Conservation (phyloP, 345 rosid genomes). For the Lepidium africanum region DNA sequence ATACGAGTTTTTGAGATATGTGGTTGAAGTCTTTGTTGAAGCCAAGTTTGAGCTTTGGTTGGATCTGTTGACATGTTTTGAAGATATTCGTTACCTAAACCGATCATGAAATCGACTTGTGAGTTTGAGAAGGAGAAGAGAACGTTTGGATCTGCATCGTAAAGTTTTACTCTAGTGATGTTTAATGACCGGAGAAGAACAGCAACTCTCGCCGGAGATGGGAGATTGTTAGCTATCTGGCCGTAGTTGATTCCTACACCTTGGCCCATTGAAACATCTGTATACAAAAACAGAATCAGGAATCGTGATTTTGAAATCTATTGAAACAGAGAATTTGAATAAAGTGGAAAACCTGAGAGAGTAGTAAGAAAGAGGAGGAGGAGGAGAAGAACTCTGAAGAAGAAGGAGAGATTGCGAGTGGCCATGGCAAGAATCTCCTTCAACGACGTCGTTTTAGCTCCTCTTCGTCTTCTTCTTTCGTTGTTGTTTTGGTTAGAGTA, state of each 20-base stretch:
- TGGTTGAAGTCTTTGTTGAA: constrained; percentile 53
- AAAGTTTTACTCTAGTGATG: constrained; percentile 64
- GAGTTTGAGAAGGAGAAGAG: constrained; percentile 64
- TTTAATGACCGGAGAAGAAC: constrained; percentile 56
- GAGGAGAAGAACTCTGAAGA: constrained; percentile 29
- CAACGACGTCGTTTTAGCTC: constrained; percentile 9
- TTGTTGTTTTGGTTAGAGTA: neutral
- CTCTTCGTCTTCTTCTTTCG: neutral
- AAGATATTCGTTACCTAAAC: constrained; percentile 58
- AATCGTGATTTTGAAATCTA: neutral
- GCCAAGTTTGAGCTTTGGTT: constrained; percentile 54
- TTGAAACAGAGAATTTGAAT: neutral
- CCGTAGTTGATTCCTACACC: constrained; percentile 91
- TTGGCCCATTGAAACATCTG: neutral
- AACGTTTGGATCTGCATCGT: constrained; percentile 82
- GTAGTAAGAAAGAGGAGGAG: constrained; percentile 31
- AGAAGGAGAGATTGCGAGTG: constrained; percentile 13
- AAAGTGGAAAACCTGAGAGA: constrained; percentile 42
- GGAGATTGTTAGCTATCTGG: constrained; percentile 81
- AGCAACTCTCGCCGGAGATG: constrained; percentile 57
- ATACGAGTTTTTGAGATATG: constrained; percentile 51
- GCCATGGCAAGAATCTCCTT: constrained; percentile 23
- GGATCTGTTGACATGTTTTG: constrained; percentile 51
- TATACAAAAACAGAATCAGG: neutral
- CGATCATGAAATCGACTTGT: constrained; percentile 62